Conservation (phyloP, 2,329 filamentous ascomycete genomes). For the Madurella mycetomatis region DNA sequence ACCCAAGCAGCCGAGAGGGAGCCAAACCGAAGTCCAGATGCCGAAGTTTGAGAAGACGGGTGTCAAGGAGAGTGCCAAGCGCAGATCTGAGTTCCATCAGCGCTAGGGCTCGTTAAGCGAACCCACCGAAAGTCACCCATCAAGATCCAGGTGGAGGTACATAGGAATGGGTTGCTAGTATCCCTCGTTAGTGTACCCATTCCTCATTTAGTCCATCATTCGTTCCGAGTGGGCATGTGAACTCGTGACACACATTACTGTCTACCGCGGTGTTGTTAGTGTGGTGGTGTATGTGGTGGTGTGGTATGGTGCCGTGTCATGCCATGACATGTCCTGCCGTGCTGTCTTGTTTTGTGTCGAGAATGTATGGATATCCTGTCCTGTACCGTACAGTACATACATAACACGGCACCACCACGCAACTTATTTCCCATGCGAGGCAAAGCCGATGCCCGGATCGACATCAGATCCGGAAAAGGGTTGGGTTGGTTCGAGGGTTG, state of each 20-base stretch:
- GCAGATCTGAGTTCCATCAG: conserved; percentile 7
- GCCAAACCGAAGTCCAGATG: too few species aligned
- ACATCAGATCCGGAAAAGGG: background rate
- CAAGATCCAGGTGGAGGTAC: too few species aligned
- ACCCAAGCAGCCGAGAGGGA: conserved; percentile 2
- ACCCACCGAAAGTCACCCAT: too few species aligned
- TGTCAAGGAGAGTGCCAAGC: background rate
- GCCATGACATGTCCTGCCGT: background rate
- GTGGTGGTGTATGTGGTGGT: background rate
- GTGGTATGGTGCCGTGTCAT: background rate
- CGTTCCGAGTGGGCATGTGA: too few species aligned
- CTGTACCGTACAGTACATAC: background rate
- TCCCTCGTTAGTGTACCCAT: too few species aligned
- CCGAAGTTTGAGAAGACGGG: background rate
- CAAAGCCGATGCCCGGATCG: background rate
- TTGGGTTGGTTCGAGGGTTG: background rate
- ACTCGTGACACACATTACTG: too few species aligned
- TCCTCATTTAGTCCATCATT: too few species aligned
- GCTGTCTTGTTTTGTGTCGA: background rate
- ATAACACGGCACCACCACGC: background rate
- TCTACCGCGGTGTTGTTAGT: too few species aligned
- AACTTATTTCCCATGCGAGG: too few species aligned
- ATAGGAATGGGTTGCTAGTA: too few species aligned
- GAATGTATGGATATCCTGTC: background rate
- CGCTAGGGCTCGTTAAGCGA: too few species aligned